These are phyloP conservation scores for Prunella vulgaris DNA, from an alignment of 257 asterid genomes.

Conservation along the genomic window DNA sequence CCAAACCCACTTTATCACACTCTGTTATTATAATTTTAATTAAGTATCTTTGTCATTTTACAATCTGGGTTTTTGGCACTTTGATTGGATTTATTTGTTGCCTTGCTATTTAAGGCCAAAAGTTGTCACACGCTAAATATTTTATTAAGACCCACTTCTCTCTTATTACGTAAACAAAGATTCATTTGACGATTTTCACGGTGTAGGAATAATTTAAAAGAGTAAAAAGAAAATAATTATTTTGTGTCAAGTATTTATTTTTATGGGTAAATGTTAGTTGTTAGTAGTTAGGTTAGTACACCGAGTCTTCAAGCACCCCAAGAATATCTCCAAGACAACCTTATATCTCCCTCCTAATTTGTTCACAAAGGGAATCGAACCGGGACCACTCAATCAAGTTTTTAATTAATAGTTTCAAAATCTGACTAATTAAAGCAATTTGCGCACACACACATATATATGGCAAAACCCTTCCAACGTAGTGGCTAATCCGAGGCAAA, in stretches of 20 bases:
- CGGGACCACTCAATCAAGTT: too few species aligned
- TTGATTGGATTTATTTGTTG: slow-evolving; percentile 13
- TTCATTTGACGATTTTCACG: not conserved
- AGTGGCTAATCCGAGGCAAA: too few species aligned
- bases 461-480: too few species aligned
- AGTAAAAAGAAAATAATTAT: not conserved
- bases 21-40: not conserved
- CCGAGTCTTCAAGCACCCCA: too few species aligned
- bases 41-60: not conserved
- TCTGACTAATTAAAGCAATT: not conserved
- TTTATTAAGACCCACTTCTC: not conserved
- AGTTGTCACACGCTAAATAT: not conserved
- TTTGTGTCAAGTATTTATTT: not conserved
- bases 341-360: too few species aligned
- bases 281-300: too few species aligned
- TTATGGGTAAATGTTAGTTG: too few species aligned
- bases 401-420: not conserved
- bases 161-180: not conserved
- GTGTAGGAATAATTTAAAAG: not conserved
- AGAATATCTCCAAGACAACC: too few species aligned
- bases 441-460: not conserved
- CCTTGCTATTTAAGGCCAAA: not conserved
- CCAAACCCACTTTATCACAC: not conserved
- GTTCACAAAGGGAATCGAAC: too few species aligned
- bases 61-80: slow-evolving; percentile 11